A percentile compares a stretch with the other conserved stretches of the same genome.
Conservation (phyloP, 23 red algal genomes). For the Pyropia yezoensis region DNA sequence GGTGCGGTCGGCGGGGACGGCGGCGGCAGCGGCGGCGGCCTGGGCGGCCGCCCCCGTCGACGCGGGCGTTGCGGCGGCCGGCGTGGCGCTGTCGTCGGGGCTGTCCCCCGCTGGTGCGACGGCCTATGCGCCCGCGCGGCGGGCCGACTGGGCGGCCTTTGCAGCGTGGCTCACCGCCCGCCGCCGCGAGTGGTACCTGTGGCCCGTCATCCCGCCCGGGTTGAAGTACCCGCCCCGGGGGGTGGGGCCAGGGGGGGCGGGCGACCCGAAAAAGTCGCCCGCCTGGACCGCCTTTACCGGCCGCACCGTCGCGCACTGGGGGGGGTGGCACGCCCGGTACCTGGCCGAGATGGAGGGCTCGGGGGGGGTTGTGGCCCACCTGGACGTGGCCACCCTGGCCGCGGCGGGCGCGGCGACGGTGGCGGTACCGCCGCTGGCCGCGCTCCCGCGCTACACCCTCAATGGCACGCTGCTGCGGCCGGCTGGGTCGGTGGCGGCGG, state of each 20-base stretch:
- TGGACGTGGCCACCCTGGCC: conserved; percentile 3
- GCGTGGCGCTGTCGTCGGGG: conserved; percentile 29
- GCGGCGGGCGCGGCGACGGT: neutral
- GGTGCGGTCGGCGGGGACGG: too few species aligned
- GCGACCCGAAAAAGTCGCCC: conserved; percentile 30
- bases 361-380: conserved; percentile 20
- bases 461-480: conserved; percentile 5
- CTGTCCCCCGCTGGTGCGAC: conserved; percentile 5
- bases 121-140: conserved; percentile 6
- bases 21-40: too few species aligned
- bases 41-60: too few species aligned
- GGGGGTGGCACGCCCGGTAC: conserved; percentile 53
- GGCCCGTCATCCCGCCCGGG: conserved; percentile 21
- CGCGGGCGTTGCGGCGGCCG: neutral
- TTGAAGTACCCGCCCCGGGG: too few species aligned
- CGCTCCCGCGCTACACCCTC: conserved; percentile 22
- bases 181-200: conserved; percentile 57
- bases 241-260: conserved; percentile 4
- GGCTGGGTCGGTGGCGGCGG: neutral
- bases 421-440: neutral
- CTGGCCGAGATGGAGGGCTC: conserved; percentile 30
- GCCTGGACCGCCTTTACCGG: conserved; percentile 30
- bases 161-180: conserved; percentile 39
- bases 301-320: conserved; percentile 44
- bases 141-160: conserved; percentile 38